Evolutionary conservation across 2,329 filamentous ascomycete species (phyloP), one percentile per base, ranked within the genome.

Genomic region (Chaetomium sp.): DNA sequence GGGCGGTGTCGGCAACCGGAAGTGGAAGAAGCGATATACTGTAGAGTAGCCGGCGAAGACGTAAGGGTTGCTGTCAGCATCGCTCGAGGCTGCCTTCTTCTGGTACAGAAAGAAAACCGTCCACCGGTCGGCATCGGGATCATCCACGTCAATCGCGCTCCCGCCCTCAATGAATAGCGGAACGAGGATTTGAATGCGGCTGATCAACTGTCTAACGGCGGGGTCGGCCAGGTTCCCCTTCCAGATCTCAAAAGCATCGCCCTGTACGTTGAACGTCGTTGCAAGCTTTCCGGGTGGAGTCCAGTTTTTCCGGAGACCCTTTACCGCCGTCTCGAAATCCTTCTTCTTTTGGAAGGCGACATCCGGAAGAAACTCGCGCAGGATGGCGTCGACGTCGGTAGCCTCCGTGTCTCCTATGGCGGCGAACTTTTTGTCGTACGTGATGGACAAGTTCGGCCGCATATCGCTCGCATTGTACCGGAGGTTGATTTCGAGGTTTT

Each of bases 161-260:
- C 93, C 95, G 31, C 92, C 95, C 76, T 99, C 96, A 67, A 99
- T 97, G 75, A 93, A 96, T 65, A 98, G 82, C 19, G 92, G 87
- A 5, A 93, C 86, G 42, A 96, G 81, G 62, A 97, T 87, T 78
- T 97, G 93, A 69, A 96, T 85, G 60, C 93, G 91, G 67, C 87
- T 87, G 72, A 97, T 82, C 47, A 97, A 80, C 72, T 88, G 83
- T 72, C 86, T 85, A 50, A 96, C 87, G 19, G 82, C 82, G 0
- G 85, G 80, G 73, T 97, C 89, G 2, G 84, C 82, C 60, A 99
- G 81, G 59, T 81, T 90, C 9, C 91, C 90, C 70, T 86, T 87
- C 92, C 93, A 97, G 62, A 98, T 85, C 77, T 97, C 92, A 74
- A 90, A 97, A 27, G 82, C 83, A 61, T 86, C 85, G 54, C 86